Evolutionary conservation across 768 basidiomycete species (phyloP).

Genomic region (Boletus rubropictus): DNA sequence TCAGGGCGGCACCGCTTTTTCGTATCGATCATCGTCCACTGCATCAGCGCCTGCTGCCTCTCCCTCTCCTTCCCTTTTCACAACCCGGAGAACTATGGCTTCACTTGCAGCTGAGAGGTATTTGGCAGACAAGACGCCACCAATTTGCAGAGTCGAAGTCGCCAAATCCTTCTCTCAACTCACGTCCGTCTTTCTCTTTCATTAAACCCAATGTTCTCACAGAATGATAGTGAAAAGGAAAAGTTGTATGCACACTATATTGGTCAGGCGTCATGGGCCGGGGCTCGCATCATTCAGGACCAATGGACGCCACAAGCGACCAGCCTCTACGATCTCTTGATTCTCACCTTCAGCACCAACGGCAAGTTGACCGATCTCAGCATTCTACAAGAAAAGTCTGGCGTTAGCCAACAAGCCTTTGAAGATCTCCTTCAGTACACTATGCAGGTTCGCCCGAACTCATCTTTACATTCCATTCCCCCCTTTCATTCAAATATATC

Average conservation of each 20-base stretch:
- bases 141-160: conserved; percentile 67
- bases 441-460: conserved; percentile 47
- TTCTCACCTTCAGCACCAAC: conserved; percentile 58
- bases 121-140: conserved; percentile 70
- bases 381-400: conserved; percentile 47
- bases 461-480: neutral
- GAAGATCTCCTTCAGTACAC: conserved; percentile 67
- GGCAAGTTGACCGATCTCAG: conserved; percentile 54
- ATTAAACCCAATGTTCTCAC: neutral
- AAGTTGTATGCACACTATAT: conserved; percentile 76
- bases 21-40: conserved; percentile 11
- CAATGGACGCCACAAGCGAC: conserved; percentile 76
- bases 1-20: conserved; percentile 5
- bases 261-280: conserved; percentile 74
- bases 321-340: conserved; percentile 65
- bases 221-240: conserved; percentile 53
- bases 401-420: conserved; percentile 57
- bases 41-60: neutral
- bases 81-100: conserved; percentile 27
- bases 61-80: neutral
- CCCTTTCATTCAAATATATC: neutral
- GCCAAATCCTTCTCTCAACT: conserved; percentile 63
- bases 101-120: conserved; percentile 50
- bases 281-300: conserved; percentile 74
- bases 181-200: conserved; percentile 37